Percentiles rank a stretch among this genome's conserved stretches.
phyloP scores from a whole-genome alignment of 176 grass and related monocot genomes.

The Urochloa ruziziensis region DNA sequence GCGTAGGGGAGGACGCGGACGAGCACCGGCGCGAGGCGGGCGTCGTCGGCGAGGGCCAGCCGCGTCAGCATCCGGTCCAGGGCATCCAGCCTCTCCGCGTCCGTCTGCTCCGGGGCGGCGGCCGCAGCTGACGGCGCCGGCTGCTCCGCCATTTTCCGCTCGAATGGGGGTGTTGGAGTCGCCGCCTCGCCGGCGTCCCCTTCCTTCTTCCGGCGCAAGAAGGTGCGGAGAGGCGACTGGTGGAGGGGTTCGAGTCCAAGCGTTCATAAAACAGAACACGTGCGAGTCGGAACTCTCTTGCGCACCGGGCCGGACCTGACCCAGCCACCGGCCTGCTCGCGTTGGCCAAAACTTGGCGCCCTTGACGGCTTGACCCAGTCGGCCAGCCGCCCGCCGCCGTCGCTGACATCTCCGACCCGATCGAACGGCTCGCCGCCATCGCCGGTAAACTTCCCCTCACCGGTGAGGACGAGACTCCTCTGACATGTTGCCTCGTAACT shows the following conservation, averaged over 20 bases:
- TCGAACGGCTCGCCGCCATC: too few species aligned
- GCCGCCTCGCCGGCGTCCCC: constrained; percentile 13
- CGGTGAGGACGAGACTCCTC: too few species aligned
- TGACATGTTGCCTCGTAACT: too few species aligned
- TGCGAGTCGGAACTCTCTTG: background rate
- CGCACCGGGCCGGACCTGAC: too few species aligned
- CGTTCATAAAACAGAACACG: background rate
- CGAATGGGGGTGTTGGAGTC: background rate
- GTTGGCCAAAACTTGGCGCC: too few species aligned
- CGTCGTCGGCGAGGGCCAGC: constrained; percentile 79
- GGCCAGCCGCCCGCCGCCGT: too few species aligned
- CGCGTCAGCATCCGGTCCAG: constrained; percentile 88
- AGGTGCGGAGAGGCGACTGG: background rate
- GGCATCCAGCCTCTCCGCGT: constrained; percentile 67
- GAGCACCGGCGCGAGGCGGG: constrained; percentile 73
- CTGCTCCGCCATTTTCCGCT: constrained; percentile 51
- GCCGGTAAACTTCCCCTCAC: too few species aligned
- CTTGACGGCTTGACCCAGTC: too few species aligned
- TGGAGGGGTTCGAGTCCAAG: background rate
- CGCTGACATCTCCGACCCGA: too few species aligned
- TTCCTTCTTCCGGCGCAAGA: constrained; percentile 50
- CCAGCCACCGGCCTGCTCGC: too few species aligned
- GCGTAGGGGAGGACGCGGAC: constrained; percentile 74
- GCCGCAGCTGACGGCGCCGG: constrained; percentile 12
- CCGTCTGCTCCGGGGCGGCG: constrained; percentile 37